phyloP scores from a whole-genome alignment of 1,284 basidiomycete species.

The Fistulina hepatica region DNA sequence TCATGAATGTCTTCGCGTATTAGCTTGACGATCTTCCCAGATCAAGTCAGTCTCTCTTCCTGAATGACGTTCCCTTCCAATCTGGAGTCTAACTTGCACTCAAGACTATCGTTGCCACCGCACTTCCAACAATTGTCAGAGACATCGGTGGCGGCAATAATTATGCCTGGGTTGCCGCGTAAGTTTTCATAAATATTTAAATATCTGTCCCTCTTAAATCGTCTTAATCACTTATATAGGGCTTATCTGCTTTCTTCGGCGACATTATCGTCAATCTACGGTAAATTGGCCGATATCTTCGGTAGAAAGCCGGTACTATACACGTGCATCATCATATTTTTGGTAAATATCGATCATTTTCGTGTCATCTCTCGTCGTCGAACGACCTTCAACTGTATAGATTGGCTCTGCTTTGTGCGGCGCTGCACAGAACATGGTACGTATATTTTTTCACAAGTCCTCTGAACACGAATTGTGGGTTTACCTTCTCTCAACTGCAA shows the following conservation, averaged over 20 bases:
- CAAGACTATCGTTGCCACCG: slow-evolving; percentile 70
- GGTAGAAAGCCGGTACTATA: slow-evolving; percentile 73
- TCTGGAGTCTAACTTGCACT: slow-evolving; percentile 2
- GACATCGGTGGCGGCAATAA: slow-evolving; percentile 56
- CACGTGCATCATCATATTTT: slow-evolving; percentile 54
- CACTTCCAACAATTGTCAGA: slow-evolving; percentile 67
- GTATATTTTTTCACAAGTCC: background rate
- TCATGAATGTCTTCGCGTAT: background rate
- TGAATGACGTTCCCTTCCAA: background rate
- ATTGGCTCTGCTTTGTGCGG: slow-evolving; percentile 76
- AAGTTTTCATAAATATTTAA: slow-evolving; percentile 11
- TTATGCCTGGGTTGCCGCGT: slow-evolving; percentile 75
- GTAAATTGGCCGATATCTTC: slow-evolving; percentile 59
- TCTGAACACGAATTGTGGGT: background rate
- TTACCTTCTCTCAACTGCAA: slow-evolving; percentile 11
- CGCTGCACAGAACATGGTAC: slow-evolving; percentile 65
- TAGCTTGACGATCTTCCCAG: slow-evolving; percentile 31
- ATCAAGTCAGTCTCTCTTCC: slow-evolving; percentile 32
- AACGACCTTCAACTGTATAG: slow-evolving; percentile 22
- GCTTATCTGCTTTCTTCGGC: slow-evolving; percentile 66
- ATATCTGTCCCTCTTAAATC: slow-evolving; percentile 1
- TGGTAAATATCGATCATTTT: slow-evolving; percentile 33
- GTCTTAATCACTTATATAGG: slow-evolving; percentile 24
- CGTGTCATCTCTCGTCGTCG: background rate
- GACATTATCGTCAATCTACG: slow-evolving; percentile 62